Conservation (phyloP, 805 yeast species). For the Maudiozyma serrabonitensis region DNA sequence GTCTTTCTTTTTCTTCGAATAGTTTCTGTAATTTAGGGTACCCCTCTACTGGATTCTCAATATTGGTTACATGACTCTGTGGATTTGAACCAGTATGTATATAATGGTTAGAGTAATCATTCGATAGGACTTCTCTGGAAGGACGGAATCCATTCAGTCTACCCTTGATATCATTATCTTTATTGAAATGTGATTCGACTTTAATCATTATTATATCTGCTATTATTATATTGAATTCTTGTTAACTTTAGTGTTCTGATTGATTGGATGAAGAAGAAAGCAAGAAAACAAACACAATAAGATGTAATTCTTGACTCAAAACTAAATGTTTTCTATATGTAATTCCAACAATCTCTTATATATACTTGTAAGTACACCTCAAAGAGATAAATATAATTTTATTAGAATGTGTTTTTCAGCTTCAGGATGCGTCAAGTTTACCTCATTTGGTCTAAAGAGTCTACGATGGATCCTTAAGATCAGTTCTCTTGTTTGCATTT, state of each 20-base stretch:
- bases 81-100: constrained; percentile 58
- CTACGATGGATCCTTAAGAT: too few species aligned
- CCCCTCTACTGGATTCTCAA: constrained; percentile 61
- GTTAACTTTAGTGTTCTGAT: too few species aligned
- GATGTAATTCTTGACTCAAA: background rate
- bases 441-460: too few species aligned
- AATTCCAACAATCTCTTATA: background rate
- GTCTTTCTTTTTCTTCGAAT: constrained; percentile 53
- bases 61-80: constrained; percentile 54
- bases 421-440: too few species aligned
- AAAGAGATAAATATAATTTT: too few species aligned
- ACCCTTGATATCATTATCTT: constrained; percentile 2
- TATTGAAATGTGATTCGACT: background rate
- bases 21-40: constrained; percentile 74
- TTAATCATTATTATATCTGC: background rate
- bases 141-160: constrained; percentile 20
- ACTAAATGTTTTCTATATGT: background rate
- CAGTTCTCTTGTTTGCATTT: too few species aligned
- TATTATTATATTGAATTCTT: background rate
- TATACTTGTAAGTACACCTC: too few species aligned
- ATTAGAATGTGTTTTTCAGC: too few species aligned
- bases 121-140: constrained; percentile 35
- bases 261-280: too few species aligned
- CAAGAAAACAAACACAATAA: too few species aligned
- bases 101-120: constrained; percentile 66